phyloP scores from a whole-genome alignment of 1,284 basidiomycete genomes.

The Boletellus deceptivus region DNA sequence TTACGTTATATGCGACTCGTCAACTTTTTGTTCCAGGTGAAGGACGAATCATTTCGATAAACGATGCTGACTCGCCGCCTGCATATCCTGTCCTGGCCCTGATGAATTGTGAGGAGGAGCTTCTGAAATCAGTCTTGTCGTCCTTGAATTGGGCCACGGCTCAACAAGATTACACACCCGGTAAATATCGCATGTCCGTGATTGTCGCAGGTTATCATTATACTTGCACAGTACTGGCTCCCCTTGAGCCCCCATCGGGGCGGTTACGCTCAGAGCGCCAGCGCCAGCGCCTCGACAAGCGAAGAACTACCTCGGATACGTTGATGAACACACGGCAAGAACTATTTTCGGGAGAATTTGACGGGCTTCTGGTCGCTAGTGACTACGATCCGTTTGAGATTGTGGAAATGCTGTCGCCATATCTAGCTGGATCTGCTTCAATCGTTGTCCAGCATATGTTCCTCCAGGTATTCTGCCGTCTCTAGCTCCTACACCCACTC shows the following conservation, averaged over 20 bases:
- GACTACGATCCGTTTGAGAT: constrained; percentile 88
- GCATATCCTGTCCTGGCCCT: constrained; percentile 82
- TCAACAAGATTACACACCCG: constrained; percentile 71
- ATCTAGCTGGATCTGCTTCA: constrained; percentile 81
- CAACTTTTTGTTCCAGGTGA: constrained; percentile 48
- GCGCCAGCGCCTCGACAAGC: constrained; percentile 64
- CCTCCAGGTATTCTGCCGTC: constrained; percentile 55
- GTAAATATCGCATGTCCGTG: constrained; percentile 37
- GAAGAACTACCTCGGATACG: constrained; percentile 60
- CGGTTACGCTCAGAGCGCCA: constrained; percentile 69
- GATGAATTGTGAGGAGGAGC: constrained; percentile 82
- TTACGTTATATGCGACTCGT: background rate
- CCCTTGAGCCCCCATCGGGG: constrained; percentile 53
- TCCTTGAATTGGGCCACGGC: constrained; percentile 92
- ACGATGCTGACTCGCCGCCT: constrained; percentile 91
- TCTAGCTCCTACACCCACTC: background rate
- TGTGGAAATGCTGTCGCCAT: constrained; percentile 70
- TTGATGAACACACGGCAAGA: constrained; percentile 72
- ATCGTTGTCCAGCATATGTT: constrained; percentile 87
- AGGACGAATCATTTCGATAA: constrained; percentile 83
- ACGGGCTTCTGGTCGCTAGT: constrained; percentile 82
- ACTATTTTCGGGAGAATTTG: constrained; percentile 84
- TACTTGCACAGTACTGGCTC: constrained; percentile 48
- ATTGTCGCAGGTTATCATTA: background rate
- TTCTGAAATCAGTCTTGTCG: constrained; percentile 54